These are phyloP conservation scores for Acrocalymma vagum DNA, from an alignment of 2,329 filamentous ascomycete species.

Conservation along the genomic window DNA sequence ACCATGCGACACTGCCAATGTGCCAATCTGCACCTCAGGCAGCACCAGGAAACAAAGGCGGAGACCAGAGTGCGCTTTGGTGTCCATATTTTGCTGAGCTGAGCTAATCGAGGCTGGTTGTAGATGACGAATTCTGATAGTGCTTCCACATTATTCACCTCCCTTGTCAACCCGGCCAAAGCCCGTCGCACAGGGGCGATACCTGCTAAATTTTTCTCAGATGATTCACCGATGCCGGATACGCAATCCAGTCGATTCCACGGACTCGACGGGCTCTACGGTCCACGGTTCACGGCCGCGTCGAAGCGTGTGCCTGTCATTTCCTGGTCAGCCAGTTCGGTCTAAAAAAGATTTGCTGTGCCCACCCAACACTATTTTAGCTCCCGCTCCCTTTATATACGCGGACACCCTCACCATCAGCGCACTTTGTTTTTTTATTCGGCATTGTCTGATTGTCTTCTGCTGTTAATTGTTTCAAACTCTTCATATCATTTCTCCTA, in stretches of 20 bases:
- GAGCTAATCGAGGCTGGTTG: slow-evolving; percentile 22
- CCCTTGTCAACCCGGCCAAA: too few species aligned
- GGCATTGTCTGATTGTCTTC: slow-evolving; percentile 5
- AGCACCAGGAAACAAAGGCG: too few species aligned
- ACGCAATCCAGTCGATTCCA: too few species aligned
- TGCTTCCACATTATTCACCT: too few species aligned
- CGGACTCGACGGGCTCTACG: too few species aligned
- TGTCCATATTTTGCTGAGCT: slow-evolving; percentile 20
- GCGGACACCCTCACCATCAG: slow-evolving; percentile 19
- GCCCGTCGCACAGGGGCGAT: too few species aligned
- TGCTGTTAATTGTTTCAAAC: slow-evolving; percentile 21
- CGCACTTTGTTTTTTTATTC: slow-evolving; percentile 23
- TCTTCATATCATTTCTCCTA: slow-evolving; percentile 22
- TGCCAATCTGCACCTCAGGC: too few species aligned
- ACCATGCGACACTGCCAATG: too few species aligned
- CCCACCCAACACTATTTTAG: slow-evolving; percentile 39
- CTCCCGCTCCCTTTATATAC: slow-evolving; percentile 41
- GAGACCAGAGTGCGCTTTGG: too few species aligned
- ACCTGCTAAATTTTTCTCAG: not conserved
- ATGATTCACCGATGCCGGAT: slow-evolving; percentile 1
- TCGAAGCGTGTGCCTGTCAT: slow-evolving; percentile 29
- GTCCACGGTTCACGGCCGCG: too few species aligned
- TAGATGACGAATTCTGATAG: slow-evolving; percentile 27
- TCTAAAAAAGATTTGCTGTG: slow-evolving; percentile 33
- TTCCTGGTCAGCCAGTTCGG: slow-evolving; percentile 22